phyloP scores from a whole-genome alignment of 257 asterid genomes.

The Solanum commersonii region DNA sequence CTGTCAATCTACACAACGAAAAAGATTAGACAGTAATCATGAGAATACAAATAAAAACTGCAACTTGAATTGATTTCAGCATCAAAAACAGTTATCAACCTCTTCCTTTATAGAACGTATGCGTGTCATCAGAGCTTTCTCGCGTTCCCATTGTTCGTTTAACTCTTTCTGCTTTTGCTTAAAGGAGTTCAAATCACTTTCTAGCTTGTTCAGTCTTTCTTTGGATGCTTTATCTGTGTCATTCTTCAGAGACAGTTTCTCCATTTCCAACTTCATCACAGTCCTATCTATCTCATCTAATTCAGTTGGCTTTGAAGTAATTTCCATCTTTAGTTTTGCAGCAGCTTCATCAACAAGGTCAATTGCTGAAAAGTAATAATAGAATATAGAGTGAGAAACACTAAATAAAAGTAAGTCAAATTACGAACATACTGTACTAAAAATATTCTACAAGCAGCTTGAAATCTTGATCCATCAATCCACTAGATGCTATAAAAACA shows the following conservation, averaged over 20 bases:
- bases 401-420: background rate
- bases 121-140: conserved; percentile 64
- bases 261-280: conserved; percentile 88
- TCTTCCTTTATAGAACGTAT: conserved; percentile 79
- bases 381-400: background rate
- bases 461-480: background rate
- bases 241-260: conserved; percentile 72
- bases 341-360: conserved; percentile 99
- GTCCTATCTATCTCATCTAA: conserved; percentile 79
- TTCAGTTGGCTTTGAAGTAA: conserved; percentile 86
- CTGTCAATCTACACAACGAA: conserved; percentile 54
- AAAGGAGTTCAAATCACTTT: conserved; percentile 57
- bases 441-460: background rate
- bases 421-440: background rate
- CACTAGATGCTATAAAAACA: background rate
- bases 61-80: background rate
- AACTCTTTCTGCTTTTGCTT: conserved; percentile 60
- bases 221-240: conserved; percentile 82
- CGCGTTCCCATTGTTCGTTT: conserved; percentile 79
- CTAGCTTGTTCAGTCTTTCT: conserved; percentile 69
- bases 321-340: conserved; percentile 92
- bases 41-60: background rate
- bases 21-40: conserved; percentile 1
- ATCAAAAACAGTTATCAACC: conserved; percentile 24
- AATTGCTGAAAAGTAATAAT: conserved; percentile 49